phyloP scores from a whole-genome alignment of 345 rosid species.

The Populus ilicifolia region DNA sequence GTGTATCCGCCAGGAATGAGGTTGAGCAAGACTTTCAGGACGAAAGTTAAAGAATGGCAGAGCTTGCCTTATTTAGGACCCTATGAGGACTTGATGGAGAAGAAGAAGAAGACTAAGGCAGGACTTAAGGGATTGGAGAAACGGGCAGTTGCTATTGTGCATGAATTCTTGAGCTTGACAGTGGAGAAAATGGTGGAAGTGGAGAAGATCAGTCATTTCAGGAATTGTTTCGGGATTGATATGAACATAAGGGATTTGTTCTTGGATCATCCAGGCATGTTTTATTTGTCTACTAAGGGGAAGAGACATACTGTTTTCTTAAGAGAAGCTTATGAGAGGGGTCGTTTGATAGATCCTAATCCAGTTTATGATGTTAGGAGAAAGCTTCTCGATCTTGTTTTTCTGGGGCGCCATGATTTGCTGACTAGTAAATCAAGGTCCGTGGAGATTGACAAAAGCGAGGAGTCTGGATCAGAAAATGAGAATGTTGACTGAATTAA shows the following conservation, averaged over 20 bases:
- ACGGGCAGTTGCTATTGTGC: slow-evolving; percentile 68
- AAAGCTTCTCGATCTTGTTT: slow-evolving; percentile 78
- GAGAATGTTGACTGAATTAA: background rate
- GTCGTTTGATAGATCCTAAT: slow-evolving; percentile 55
- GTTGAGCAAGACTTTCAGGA: slow-evolving; percentile 66
- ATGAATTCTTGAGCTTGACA: slow-evolving; percentile 74
- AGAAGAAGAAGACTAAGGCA: slow-evolving; percentile 43
- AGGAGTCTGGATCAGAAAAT: background rate
- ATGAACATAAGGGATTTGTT: slow-evolving; percentile 79
- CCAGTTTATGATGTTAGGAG: slow-evolving; percentile 65
- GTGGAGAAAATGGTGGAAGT: slow-evolving; percentile 92
- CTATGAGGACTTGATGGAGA: slow-evolving; percentile 53
- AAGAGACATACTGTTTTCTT: slow-evolving; percentile 77
- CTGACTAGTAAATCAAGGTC: slow-evolving; percentile 17
- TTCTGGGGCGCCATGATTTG: slow-evolving; percentile 57
- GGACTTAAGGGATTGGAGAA: slow-evolving; percentile 57
- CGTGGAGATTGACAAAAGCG: background rate
- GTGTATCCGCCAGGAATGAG: slow-evolving; percentile 80
- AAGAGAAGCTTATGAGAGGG: slow-evolving; percentile 86
- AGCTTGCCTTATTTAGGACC: slow-evolving; percentile 66
- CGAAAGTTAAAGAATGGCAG: slow-evolving; percentile 83
- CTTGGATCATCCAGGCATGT: slow-evolving; percentile 87
- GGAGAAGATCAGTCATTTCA: slow-evolving; percentile 89
- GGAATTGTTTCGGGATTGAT: slow-evolving; percentile 75
- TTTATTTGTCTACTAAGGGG: slow-evolving; percentile 79